phyloP scores from a whole-genome alignment of 306 rosid genomes.

The Cucumis sativus region Cucumber_9930_V3 NC_026655.2:11578501-11579000 shows the following conservation, averaged over 20 bases:
- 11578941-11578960: background rate
- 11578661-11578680: conserved; percentile 24
- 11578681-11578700: background rate
- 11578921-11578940: background rate
- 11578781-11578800: background rate
- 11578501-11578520: conserved; percentile 20
- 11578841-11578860: conserved; percentile 1
- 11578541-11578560: conserved; percentile 27
- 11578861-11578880: background rate
- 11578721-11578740: conserved; percentile 1
- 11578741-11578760: background rate
- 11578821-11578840: conserved; percentile 5
- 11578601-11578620: conserved; percentile 54
- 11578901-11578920: background rate
- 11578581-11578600: conserved; percentile 88
- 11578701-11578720: background rate
- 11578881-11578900: conserved; percentile 1
- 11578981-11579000: background rate
- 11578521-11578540: conserved; percentile 27
- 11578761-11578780: background rate
- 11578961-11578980: background rate
- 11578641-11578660: conserved; percentile 61
- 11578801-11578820: background rate
- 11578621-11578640: conserved; percentile 73
- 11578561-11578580: conserved; percentile 14